These are phyloP conservation scores for Eucalyptus grandis DNA, from an alignment of 345 rosid species.

Conservation along the genomic window DNA sequence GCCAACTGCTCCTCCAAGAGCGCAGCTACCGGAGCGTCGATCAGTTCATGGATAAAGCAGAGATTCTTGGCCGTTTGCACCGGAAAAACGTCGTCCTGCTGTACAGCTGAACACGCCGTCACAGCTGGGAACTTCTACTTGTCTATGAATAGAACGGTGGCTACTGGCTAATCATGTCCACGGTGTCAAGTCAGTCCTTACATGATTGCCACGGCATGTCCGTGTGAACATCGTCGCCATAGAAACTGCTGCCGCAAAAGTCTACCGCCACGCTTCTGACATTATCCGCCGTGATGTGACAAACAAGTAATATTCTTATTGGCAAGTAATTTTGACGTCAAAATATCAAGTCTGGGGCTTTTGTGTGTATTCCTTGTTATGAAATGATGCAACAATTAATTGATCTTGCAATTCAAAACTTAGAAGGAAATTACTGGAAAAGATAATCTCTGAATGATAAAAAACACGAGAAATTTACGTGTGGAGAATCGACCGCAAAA, in stretches of 20 bases:
- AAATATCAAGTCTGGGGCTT: too few relatives aligned
- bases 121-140: background rate
- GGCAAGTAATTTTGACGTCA: background rate
- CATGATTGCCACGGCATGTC: background rate
- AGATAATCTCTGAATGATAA: rapidly evolving
- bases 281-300: too few relatives aligned
- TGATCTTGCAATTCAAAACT: rapidly evolving
- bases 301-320: too few relatives aligned
- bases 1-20: background rate
- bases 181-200: background rate
- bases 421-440: rapidly evolving
- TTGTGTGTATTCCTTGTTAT: rapidly evolving
- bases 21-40: background rate
- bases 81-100: background rate
- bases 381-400: background rate
- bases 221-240: background rate
- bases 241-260: background rate
- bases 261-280: rapidly evolving
- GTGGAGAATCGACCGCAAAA: rapidly evolving
- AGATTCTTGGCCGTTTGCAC: background rate
- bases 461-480: rapidly evolving
- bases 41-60: background rate
- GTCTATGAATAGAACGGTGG: background rate
- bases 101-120: rapidly evolving
- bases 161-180: background rate